A percentile compares a stretch with the other conserved stretches of the same genome.
Conservation (phyloP, 345 rosid genomes). For the Eucalyptus polyanthemos region DNA sequence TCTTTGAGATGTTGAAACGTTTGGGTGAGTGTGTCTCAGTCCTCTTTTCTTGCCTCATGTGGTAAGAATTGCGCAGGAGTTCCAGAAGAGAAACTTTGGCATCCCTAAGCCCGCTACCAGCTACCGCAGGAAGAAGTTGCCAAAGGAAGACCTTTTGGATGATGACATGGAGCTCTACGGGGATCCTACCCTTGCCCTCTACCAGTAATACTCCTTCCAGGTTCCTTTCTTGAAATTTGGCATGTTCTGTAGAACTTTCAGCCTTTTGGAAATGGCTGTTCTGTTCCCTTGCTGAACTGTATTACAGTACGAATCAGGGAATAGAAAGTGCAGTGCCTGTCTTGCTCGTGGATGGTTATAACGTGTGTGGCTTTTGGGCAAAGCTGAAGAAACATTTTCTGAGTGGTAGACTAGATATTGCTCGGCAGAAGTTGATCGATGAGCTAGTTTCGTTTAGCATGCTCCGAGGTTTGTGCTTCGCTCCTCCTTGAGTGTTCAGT, state of each 20-base stretch:
- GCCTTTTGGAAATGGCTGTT: neutral
- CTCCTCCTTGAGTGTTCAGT: neutral
- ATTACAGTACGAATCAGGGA: constrained; percentile 70
- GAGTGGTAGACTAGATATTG: constrained; percentile 71
- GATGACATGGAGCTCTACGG: constrained; percentile 56
- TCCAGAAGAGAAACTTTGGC: constrained; percentile 40
- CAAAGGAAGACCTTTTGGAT: constrained; percentile 57
- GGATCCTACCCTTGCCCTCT: constrained; percentile 66
- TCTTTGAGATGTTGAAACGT: neutral
- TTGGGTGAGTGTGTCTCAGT: neutral
- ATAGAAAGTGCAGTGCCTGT: constrained; percentile 64
- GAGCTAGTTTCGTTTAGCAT: constrained; percentile 67
- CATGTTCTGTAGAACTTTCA: neutral
- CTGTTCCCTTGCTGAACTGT: constrained; percentile 11
- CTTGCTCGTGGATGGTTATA: constrained; percentile 93
- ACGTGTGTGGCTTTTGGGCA: constrained; percentile 89
- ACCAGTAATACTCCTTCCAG: constrained; percentile 43
- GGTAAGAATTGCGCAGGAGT: constrained; percentile 30
- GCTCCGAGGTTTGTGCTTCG: constrained; percentile 43
- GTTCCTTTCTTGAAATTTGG: neutral
- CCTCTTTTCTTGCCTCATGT: neutral
- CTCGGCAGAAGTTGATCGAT: constrained; percentile 73
- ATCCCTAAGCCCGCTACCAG: constrained; percentile 75
- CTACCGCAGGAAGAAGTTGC: constrained; percentile 68
- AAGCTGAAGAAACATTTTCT: constrained; percentile 87